These are phyloP conservation scores for Letharia columbiana DNA, from an alignment of 495 filamentous ascomycete species.

Conservation along the genomic window DNA sequence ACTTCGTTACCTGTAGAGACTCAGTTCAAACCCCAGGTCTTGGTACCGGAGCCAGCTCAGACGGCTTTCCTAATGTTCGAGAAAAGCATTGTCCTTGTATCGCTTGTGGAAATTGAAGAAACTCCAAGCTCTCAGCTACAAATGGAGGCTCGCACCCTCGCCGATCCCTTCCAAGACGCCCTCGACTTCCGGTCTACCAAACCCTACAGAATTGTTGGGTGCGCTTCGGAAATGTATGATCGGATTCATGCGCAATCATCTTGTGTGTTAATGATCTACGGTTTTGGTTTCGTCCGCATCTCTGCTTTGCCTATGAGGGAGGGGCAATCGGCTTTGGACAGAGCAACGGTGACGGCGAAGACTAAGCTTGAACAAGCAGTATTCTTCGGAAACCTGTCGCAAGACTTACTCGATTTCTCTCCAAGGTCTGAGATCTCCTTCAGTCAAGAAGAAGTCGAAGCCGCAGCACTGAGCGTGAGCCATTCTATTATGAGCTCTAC, in stretches of 20 bases:
- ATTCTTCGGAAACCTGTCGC: slow-evolving; percentile 72
- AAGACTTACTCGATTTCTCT: slow-evolving; percentile 74
- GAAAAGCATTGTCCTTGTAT: slow-evolving; percentile 65
- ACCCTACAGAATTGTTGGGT: slow-evolving; percentile 40
- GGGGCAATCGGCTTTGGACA: slow-evolving; percentile 28
- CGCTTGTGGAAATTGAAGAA: slow-evolving; percentile 50
- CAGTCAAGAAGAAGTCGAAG: slow-evolving; percentile 57
- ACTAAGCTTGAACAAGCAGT: slow-evolving; percentile 90
- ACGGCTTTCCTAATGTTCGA: slow-evolving; percentile 79
- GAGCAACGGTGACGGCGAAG: slow-evolving; percentile 57
- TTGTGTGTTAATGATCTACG: slow-evolving; percentile 64
- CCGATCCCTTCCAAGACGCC: slow-evolving; percentile 68
- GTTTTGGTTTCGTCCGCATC: slow-evolving; percentile 72
- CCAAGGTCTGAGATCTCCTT: slow-evolving; percentile 55
- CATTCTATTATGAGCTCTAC: slow-evolving; percentile 70
- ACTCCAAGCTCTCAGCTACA: slow-evolving; percentile 63
- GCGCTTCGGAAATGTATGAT: slow-evolving; percentile 34
- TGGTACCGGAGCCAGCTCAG: slow-evolving; percentile 64
- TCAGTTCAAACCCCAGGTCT: slow-evolving; percentile 54
- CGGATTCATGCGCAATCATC: slow-evolving; percentile 46
- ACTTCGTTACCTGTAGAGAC: slow-evolving; percentile 34
- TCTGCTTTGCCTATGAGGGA: slow-evolving; percentile 33
- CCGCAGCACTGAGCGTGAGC: slow-evolving; percentile 71
- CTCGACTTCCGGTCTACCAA: slow-evolving; percentile 67
- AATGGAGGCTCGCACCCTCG: slow-evolving; percentile 48